Evolutionary conservation across 805 yeast genomes (phyloP).

Genomic region (Lipomyces sp.): DNA sequence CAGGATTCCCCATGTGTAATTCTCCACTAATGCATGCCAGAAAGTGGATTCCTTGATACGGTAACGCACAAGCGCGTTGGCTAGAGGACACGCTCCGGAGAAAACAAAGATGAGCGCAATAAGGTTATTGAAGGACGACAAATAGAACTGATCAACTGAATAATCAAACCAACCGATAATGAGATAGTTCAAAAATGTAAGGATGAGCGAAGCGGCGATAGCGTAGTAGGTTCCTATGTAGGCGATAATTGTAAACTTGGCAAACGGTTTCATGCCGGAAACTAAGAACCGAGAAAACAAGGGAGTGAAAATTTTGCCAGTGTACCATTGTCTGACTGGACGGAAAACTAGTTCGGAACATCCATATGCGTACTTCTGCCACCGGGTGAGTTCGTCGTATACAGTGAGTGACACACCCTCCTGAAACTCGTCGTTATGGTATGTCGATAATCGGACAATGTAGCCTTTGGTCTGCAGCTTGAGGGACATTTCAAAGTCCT

Average conservation of each 20-base stretch:
- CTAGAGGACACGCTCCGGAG: constrained; percentile 10
- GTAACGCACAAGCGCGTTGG: constrained; percentile 14
- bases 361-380: constrained; percentile 29
- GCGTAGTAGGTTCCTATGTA: constrained; percentile 28
- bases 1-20: constrained; percentile 11
- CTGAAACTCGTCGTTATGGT: constrained; percentile 16
- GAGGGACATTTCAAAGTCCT: constrained; percentile 23
- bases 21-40: constrained; percentile 9
- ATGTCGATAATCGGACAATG: constrained; percentile 11
- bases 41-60: constrained; percentile 10
- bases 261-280: constrained; percentile 10
- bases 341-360: constrained; percentile 20
- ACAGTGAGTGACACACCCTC: constrained; percentile 30
- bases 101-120: constrained; percentile 17
- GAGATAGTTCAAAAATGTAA: constrained; percentile 16
- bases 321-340: constrained; percentile 15
- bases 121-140: constrained; percentile 13
- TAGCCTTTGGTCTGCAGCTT: constrained; percentile 19
- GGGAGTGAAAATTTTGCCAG: constrained; percentile 14
- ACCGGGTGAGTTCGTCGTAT: constrained; percentile 19
- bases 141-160: constrained; percentile 15
- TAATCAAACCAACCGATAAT: constrained; percentile 16
- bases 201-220: constrained; percentile 11
- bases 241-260: constrained; percentile 18
- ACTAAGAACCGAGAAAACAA: constrained; percentile 13